Evolutionary conservation across 164 flowering plant genomes (phyloP), one percentile per base, ranked within the genome.

Genomic region (Magnolia changhungtana): DNA sequence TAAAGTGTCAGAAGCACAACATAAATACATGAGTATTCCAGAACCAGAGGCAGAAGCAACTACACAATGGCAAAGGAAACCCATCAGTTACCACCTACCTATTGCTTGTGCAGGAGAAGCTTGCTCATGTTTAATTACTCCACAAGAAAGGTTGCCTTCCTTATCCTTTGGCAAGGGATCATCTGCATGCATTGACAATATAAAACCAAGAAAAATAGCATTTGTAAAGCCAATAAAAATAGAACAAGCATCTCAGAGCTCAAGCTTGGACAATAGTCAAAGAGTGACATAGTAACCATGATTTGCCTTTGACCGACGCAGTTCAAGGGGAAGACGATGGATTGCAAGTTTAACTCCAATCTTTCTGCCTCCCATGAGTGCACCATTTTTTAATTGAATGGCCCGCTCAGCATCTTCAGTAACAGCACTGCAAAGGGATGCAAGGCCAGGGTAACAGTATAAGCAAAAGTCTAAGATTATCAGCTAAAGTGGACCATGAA

Each of bases 361-460:
- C 83, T 88, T 93, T 63, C 97, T 88, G 45, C 98, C 94, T 75
- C 90, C 95, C 82, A 91, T 75, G 49, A 80, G 76, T 24, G 82
- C 82, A 65, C 93, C 96, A 83, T 91, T 92, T 81, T 94, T 96
- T 75, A 85, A 76, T 80, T 91, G 91, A 80, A 93, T 86, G 20
- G 98, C 90, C 71, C 91, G 92, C 65, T 85, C 83, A 29, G 95
- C 97, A 88, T 96, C 98, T 77, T 90, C 96, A 7, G 81, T 75
- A 51, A 82, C 85, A 69, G 95, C 98, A 87, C 98, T 95, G 76
- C 31, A 84, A 67, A 11, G 55, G 58, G 50, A 49, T 19, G 20
- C 51, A 20, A 49, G 51, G 23, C 24, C 24, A 68, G 1, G 58
- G 16, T 7, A 59, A 24, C 20, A 76, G 27, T 69, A 21, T 21